These are phyloP conservation scores for Clarireedia hainanense DNA, from an alignment of 2,329 filamentous ascomycete genomes.

Conservation along the genomic window DNA sequence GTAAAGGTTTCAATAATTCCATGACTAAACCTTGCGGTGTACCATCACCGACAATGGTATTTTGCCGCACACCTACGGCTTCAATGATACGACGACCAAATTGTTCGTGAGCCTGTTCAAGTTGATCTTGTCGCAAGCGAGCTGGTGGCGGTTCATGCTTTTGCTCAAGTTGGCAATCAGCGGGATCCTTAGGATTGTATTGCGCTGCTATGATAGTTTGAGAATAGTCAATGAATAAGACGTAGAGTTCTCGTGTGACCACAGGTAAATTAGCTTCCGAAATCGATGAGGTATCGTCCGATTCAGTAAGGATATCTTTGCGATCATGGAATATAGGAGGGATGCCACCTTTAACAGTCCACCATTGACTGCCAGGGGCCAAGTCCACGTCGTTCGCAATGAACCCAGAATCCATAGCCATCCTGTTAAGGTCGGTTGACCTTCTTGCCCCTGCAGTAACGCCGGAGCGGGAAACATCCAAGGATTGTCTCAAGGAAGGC, in stretches of 20 bases:
- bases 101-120: slow-evolving; percentile 75
- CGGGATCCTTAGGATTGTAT: slow-evolving; percentile 68
- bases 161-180: slow-evolving; percentile 71
- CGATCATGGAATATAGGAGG: slow-evolving; percentile 78
- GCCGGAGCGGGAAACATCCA: slow-evolving; percentile 52
- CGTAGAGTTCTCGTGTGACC: slow-evolving; percentile 71
- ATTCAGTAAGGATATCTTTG: slow-evolving; percentile 74
- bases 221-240: slow-evolving; percentile 95
- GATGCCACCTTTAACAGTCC: slow-evolving; percentile 70
- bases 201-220: slow-evolving; percentile 80
- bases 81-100: slow-evolving; percentile 75
- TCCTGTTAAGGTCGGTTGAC: slow-evolving; percentile 62
- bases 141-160: slow-evolving; percentile 78
- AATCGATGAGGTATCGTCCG: slow-evolving; percentile 65
- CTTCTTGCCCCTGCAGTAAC: slow-evolving; percentile 37
- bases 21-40: slow-evolving; percentile 69
- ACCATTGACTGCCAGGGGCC: slow-evolving; percentile 70
- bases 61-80: slow-evolving; percentile 63
- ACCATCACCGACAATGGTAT: slow-evolving; percentile 76
- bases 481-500: slow-evolving; percentile 46
- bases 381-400: slow-evolving; percentile 87
- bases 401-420: slow-evolving; percentile 70
- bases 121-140: slow-evolving; percentile 79
- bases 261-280: slow-evolving; percentile 62
- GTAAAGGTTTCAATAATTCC: slow-evolving; percentile 67